These are phyloP conservation scores for Hygrocybe coccinea DNA, from an alignment of 768 basidiomycete species.

Conservation along the genomic window DNA sequence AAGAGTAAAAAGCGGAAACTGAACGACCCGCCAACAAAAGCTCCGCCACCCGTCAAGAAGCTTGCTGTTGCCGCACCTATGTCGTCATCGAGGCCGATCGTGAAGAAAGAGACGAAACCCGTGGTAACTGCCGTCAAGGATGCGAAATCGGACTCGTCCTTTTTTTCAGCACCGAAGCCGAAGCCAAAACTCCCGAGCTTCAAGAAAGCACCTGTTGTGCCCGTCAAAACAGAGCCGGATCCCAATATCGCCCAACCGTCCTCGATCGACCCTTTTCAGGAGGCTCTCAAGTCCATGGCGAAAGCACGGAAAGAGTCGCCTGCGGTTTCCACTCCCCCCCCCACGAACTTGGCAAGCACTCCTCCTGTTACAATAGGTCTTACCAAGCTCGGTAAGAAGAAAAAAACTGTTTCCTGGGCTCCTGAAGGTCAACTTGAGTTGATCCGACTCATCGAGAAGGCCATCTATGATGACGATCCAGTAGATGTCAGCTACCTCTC, in stretches of 20 bases:
- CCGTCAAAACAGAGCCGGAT: constrained; percentile 49
- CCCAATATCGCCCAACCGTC: constrained; percentile 69
- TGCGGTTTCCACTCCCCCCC: constrained; percentile 54
- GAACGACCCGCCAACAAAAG: constrained; percentile 45
- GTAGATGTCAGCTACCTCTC: constrained; percentile 68
- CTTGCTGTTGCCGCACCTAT: constrained; percentile 44
- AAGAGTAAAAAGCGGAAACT: constrained; percentile 75
- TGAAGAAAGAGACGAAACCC: constrained; percentile 55
- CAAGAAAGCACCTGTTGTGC: constrained; percentile 60
- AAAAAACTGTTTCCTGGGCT: constrained; percentile 77
- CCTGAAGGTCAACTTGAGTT: constrained; percentile 68
- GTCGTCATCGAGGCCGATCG: constrained; percentile 37
- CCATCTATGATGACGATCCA: constrained; percentile 85
- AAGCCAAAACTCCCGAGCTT: constrained; percentile 82
- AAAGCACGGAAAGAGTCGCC: constrained; percentile 61
- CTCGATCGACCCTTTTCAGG: constrained; percentile 76
- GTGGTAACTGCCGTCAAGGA: constrained; percentile 50
- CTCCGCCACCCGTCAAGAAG: constrained; percentile 62
- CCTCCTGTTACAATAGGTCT: constrained; percentile 33
- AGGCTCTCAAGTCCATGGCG: constrained; percentile 71
- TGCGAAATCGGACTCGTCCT: constrained; percentile 80
- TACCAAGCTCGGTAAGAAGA: constrained; percentile 51
- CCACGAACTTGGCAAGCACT: constrained; percentile 28
- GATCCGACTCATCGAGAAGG: constrained; percentile 76
- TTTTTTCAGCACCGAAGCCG: constrained; percentile 82